phyloP scores from a whole-genome alignment of 2,329 filamentous ascomycete genomes.

The Colletotrichum falcatum region DNA sequence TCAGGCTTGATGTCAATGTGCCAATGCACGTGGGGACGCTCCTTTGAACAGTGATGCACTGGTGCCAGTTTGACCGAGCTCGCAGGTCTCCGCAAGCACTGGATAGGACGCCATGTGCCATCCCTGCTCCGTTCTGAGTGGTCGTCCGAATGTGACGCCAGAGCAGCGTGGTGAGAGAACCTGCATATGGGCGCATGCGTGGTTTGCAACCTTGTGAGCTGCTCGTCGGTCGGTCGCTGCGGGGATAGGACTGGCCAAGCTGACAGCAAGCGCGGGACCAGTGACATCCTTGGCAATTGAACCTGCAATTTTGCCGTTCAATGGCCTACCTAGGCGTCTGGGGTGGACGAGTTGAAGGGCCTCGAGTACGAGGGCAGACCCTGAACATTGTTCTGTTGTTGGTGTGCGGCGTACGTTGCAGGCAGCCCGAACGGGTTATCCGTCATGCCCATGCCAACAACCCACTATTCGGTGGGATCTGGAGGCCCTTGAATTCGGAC shows the following conservation, averaged over 20 bases:
- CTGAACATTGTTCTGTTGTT: neutral
- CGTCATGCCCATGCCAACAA: neutral
- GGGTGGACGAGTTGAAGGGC: neutral
- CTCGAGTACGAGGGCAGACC: constrained; percentile 3
- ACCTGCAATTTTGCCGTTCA: neutral
- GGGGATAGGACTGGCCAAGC: constrained; percentile 19
- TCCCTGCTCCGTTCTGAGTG: constrained; percentile 19
- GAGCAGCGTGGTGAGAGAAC: constrained; percentile 19
- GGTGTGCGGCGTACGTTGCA: neutral
- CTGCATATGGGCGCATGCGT: constrained; percentile 38
- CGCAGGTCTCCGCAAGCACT: constrained; percentile 17
- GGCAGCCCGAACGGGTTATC: neutral
- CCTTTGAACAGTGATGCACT: neutral
- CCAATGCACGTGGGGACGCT: neutral
- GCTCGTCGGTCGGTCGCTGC: neutral
- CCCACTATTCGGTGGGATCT: constrained; percentile 14
- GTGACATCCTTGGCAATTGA: constrained; percentile 6
- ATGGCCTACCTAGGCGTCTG: neutral
- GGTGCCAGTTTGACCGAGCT: neutral
- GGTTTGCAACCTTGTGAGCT: constrained; percentile 28
- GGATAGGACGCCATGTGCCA: constrained; percentile 17
- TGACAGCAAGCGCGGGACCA: constrained; percentile 5
- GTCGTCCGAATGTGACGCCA: constrained; percentile 22
- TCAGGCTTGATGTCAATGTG: constrained; percentile 1
- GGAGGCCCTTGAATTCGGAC: constrained; percentile 19